phyloP scores from a whole-genome alignment of 2,329 filamentous ascomycete genomes.

The Sclerotinia subarctica region DNA sequence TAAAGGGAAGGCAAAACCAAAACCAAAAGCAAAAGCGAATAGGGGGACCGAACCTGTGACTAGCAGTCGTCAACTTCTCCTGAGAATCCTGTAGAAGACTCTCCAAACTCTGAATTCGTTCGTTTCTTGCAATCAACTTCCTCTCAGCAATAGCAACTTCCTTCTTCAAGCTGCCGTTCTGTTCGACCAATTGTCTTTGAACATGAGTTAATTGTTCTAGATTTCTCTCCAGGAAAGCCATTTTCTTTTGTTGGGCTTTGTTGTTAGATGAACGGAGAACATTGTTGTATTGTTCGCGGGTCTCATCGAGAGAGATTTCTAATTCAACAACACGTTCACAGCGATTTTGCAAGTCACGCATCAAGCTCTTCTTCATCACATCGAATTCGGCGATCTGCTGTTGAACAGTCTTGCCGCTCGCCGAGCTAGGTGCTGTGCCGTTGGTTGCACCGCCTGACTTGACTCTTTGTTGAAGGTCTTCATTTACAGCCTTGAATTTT shows the following conservation, averaged over 20 bases:
- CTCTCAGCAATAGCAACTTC: slow-evolving; percentile 98
- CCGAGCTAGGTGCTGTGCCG: slow-evolving; percentile 52
- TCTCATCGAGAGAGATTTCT: slow-evolving; percentile 96
- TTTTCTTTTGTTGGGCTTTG: slow-evolving; percentile 99
- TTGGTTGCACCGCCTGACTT: slow-evolving; percentile 64
- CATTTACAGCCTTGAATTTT: slow-evolving; percentile 75
- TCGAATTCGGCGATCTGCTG: slow-evolving; percentile 99
- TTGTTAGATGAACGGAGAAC: slow-evolving; percentile 96
- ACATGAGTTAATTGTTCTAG: slow-evolving; percentile 97
- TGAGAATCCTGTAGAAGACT: slow-evolving; percentile 91
- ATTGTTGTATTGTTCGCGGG: slow-evolving; percentile 98
- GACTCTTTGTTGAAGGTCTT: slow-evolving; percentile 71
- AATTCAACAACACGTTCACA: slow-evolving; percentile 98
- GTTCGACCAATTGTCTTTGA: slow-evolving; percentile 94
- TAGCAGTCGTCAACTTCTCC: slow-evolving; percentile 95
- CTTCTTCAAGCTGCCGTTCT: slow-evolving; percentile 96
- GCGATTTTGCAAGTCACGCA: slow-evolving; percentile 97
- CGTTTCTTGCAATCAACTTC: slow-evolving; percentile 93
- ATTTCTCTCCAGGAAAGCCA: slow-evolving; percentile 98
- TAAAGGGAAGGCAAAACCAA: slow-evolving; percentile 1
- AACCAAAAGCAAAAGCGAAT: slow-evolving; percentile 11
- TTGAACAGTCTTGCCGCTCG: slow-evolving; percentile 86
- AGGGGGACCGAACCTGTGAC: slow-evolving; percentile 74
- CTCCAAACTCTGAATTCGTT: slow-evolving; percentile 93
- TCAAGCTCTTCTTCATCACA: slow-evolving; percentile 99